A percentile compares a stretch with the other conserved stretches of the same genome.
phyloP scores from a whole-genome alignment of 2,329 filamentous ascomycete genomes.

The Neofusicoccum sp. region DNA sequence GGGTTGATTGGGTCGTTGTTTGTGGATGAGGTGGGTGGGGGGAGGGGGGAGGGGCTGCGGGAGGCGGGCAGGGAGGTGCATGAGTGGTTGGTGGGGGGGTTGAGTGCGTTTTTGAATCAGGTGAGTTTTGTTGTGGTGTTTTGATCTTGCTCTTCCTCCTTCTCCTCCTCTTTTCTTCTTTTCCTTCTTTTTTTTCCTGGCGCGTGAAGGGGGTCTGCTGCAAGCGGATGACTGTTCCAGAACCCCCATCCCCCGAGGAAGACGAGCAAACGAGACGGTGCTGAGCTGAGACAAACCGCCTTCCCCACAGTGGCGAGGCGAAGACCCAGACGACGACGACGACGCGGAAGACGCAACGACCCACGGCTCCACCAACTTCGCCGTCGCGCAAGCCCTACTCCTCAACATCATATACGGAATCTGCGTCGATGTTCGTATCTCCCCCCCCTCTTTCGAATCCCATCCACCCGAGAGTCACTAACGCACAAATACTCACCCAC shows the following conservation, averaged over 20 bases:
- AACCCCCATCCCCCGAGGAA: no score
- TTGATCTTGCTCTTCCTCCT: no score
- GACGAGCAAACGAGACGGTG: no score
- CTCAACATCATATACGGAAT: conserved; percentile 1
- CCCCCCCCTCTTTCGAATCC: no score
- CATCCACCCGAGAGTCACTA: not conserved
- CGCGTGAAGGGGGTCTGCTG: not conserved
- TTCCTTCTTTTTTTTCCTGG: not conserved
- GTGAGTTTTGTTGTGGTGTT: no score
- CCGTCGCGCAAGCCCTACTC: not conserved
- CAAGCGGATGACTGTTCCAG: not conserved
- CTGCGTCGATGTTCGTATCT: not conserved
- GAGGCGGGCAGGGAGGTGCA: not conserved
- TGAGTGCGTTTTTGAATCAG: not conserved
- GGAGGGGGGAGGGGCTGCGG: not conserved
- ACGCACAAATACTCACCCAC: no score
- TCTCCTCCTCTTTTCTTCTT: not conserved
- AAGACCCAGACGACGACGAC: not conserved
- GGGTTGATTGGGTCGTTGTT: not conserved
- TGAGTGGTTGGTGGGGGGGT: not conserved
- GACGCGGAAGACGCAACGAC: no score
- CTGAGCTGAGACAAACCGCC: no score
- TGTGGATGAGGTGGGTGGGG: not conserved
- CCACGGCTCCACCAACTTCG: not conserved
- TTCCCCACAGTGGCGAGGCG: not conserved